Conservation (phyloP, 148 eudicot genomes). For the Mesembryanthemum crystallinum region DNA sequence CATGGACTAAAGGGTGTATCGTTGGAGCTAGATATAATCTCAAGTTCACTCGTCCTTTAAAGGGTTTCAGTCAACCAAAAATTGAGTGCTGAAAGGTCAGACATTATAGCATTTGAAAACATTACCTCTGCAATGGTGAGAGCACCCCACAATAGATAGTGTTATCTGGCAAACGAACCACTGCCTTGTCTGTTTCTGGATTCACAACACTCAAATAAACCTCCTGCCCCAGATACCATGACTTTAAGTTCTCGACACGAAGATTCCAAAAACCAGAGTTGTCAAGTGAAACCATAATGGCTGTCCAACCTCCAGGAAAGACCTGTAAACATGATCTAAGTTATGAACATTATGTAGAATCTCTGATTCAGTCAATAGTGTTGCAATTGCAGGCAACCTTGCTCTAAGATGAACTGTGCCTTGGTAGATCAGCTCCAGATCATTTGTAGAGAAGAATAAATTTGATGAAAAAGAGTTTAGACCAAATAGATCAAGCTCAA, state of each 20-base stretch:
- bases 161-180: conserved; percentile 65
- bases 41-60: background rate
- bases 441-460: background rate
- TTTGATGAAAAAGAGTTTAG: background rate
- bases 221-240: conserved; percentile 96
- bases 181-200: conserved; percentile 62
- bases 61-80: background rate
- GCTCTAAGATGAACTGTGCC: background rate
- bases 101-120: background rate
- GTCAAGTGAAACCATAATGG: conserved; percentile 83
- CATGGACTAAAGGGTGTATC: no score
- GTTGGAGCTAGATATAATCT: background rate
- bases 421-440: background rate
- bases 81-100: background rate
- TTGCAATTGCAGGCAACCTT: background rate
- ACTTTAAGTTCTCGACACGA: conserved; percentile 74
- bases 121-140: conserved; percentile 75
- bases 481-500: background rate
- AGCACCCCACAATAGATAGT: conserved; percentile 78
- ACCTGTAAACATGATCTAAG: conserved; percentile 45
- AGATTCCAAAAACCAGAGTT: conserved; percentile 97
- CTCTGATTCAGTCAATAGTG: background rate
- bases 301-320: conserved; percentile 98
- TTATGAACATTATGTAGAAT: background rate
- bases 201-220: conserved; percentile 71